Conservation (phyloP, 768 basidiomycete species). For the Suillus plorans region DNA sequence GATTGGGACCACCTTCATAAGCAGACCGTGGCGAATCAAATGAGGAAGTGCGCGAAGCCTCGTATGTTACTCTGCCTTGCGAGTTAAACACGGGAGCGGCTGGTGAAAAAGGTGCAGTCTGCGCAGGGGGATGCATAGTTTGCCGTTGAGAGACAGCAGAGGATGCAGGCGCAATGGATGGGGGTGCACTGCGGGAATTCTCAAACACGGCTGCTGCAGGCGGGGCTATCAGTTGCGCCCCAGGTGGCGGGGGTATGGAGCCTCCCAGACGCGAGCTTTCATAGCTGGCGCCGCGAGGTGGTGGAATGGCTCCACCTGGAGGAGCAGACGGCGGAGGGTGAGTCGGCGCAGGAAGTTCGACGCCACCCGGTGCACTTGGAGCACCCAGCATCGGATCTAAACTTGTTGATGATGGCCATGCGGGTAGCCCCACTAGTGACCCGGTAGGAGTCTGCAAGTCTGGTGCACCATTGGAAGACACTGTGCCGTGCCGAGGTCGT, state of each 20-base stretch:
- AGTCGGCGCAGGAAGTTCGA: conserved; percentile 24
- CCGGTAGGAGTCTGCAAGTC: conserved; percentile 17
- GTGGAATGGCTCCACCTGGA: conserved; percentile 7
- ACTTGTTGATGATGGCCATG: conserved; percentile 31
- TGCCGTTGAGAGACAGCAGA: neutral
- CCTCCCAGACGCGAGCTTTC: conserved; percentile 9
- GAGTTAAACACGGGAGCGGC: neutral
- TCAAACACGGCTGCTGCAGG: conserved; percentile 12
- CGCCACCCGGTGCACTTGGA: conserved; percentile 33
- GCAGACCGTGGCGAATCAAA: conserved; percentile 12
- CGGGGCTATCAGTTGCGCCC: conserved; percentile 21
- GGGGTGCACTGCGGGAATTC: conserved; percentile 5
- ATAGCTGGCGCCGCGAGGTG: conserved; percentile 14
- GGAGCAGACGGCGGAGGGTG: conserved; percentile 12
- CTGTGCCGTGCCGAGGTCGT: conserved; percentile 29
- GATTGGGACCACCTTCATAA: conserved; percentile 10
- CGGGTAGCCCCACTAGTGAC: conserved; percentile 30
- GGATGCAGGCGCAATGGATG: neutral
- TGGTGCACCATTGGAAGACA: conserved; percentile 24
- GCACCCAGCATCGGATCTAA: conserved; percentile 32
- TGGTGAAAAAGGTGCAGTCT: neutral
- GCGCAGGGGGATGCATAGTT: neutral
- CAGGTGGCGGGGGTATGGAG: conserved; percentile 14
- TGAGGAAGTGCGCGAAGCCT: neutral
- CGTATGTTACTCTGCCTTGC: neutral